Percentiles rank a stretch among this genome's conserved stretches.
phyloP scores from a whole-genome alignment of 2,329 filamentous ascomycete genomes.

The Colletotrichum sp. region DNA sequence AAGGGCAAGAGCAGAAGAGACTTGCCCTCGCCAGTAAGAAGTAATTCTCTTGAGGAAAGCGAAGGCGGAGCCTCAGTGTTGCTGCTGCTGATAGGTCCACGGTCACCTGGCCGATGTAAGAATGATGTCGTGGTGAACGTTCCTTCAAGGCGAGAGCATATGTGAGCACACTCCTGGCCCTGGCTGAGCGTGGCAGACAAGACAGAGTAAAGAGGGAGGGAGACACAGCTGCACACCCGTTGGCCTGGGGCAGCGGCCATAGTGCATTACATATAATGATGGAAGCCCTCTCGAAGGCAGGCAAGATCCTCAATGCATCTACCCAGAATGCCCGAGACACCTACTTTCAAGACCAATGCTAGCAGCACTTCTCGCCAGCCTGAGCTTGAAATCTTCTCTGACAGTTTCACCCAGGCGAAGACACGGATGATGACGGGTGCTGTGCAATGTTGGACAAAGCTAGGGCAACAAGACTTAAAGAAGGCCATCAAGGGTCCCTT shows the following conservation, averaged over 20 bases:
- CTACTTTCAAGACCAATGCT: constrained; percentile 1
- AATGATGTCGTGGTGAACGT: background rate
- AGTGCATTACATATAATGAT: constrained; percentile 8
- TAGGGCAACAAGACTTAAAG: background rate
- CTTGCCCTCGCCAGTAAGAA: background rate
- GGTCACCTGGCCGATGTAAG: background rate
- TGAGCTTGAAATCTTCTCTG: constrained; percentile 31
- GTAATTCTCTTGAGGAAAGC: background rate
- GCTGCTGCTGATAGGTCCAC: background rate
- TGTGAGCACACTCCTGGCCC: background rate
- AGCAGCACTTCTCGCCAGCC: background rate
- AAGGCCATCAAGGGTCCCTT: background rate
- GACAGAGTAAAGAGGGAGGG: background rate
- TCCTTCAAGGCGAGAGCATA: background rate
- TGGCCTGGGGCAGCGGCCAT: background rate
- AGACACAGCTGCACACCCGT: background rate
- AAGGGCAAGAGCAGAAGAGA: background rate
- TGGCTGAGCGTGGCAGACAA: background rate
- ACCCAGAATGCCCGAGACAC: constrained; percentile 23
- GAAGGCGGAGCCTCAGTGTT: background rate
- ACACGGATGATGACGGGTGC: constrained; percentile 39
- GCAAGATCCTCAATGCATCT: constrained; percentile 19
- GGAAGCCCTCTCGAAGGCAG: background rate
- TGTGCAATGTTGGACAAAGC: constrained; percentile 32
- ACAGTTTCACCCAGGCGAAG: constrained; percentile 35